Evolutionary conservation across 495 filamentous ascomycete species (phyloP).

Genomic region (Astrothelium macrocarpum): DNA sequence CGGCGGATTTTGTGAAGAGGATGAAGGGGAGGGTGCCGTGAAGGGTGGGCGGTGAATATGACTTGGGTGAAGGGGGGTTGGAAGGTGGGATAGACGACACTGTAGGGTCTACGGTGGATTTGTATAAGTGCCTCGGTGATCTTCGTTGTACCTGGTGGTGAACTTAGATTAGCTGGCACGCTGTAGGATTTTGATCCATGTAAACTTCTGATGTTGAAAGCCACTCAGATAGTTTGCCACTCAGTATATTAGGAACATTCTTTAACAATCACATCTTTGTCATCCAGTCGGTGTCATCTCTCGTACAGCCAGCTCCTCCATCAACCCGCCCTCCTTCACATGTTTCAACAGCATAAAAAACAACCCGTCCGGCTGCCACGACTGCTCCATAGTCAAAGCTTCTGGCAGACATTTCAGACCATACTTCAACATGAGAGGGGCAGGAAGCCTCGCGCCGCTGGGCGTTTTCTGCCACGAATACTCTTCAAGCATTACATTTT

Average conservation of each 20-base stretch:
- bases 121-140: no score
- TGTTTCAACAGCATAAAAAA: neutral
- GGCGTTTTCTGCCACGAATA: neutral
- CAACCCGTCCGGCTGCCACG: neutral
- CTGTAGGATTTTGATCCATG: no score
- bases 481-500: neutral
- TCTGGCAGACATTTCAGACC: neutral
- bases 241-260: no score
- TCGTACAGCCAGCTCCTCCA: neutral
- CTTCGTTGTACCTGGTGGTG: no score
- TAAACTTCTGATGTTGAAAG: no score
- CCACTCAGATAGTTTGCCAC: no score
- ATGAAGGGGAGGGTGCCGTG: neutral
- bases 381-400: neutral
- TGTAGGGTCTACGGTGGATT: no score
- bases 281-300: constrained; percentile 1
- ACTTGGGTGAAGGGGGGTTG: no score
- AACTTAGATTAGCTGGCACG: no score
- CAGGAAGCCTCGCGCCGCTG: neutral
- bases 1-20: constrained; percentile 3
- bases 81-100: no score
- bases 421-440: neutral
- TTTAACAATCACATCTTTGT: neutral
- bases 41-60: neutral
- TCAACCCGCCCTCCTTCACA: neutral